Evolutionary conservation across 495 filamentous ascomycete genomes (phyloP), one percentile per base, ranked within the genome.

Genomic region (Clohesyomyces aquaticus): DNA sequence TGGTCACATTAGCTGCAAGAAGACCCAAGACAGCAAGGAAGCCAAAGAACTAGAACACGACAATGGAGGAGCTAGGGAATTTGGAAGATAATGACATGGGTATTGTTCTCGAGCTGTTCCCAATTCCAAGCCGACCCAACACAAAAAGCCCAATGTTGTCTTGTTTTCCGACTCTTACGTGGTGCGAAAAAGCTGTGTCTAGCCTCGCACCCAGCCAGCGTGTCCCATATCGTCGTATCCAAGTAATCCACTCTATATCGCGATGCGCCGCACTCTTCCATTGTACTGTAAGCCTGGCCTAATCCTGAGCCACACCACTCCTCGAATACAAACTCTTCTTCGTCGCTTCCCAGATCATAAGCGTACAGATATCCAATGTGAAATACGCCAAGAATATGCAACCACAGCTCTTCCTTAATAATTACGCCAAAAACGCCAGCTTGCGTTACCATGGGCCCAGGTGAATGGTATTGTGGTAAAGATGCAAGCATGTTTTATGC

Each of bases 401-500:
- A 6, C 32, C 6, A 38, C 32, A 6, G 32, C 32, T 6, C 32
- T 14, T 38, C 32, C 32, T 38, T 38, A 47, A 47, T 47, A 26
- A 23, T 42, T 41, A n/a, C 28, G 38, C 23, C 21, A 29, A 46
- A 8, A 57, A 57, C 38, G 54, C 38, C 54, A 22, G 46, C 42
- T 57, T 25, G 54, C 54, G 29, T 8, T 46, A 45, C 35, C 54
- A 45, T 22, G 18, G n/a, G n/a, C n/a, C 14, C 6, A 38, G 43
- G n/a, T 23, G 4, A 23, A 47, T 46, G 41, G 35, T 56, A n/a
- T 57, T 3, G 54, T 26, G 41, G 54, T 47, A 57, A n/a, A n/a
- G 49, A 50, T 59, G 56, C 56, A 47, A 29, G 19, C 50, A 18
- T 43, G 54, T 46, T 59, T 59, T 59, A 59, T 59, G 56, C 56